Evolutionary conservation across 108 stramenopile species (phyloP).

Genomic region (Pseudonitzschia multiseries): DNA sequence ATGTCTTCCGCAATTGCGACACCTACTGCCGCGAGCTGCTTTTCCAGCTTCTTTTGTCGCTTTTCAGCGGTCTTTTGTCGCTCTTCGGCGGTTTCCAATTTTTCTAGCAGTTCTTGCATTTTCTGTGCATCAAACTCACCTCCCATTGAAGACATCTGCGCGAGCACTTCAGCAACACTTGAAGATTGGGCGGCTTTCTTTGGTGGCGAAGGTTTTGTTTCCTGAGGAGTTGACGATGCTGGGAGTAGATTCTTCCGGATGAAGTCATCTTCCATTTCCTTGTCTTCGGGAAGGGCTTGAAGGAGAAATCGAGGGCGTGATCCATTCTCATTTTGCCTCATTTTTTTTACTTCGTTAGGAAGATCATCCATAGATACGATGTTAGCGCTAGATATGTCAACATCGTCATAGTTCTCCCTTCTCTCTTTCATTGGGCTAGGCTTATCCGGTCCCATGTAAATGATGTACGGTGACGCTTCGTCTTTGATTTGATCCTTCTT

Average conservation of each 20-base stretch:
- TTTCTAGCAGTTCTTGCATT: conserved; percentile 43
- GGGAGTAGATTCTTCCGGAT: conserved; percentile 42
- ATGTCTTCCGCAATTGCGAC: conserved; percentile 63
- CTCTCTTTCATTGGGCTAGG: background rate
- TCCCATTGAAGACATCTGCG: conserved; percentile 39
- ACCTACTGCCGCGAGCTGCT: conserved; percentile 52
- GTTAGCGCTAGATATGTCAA: conserved; percentile 32
- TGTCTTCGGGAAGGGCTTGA: conserved; percentile 36
- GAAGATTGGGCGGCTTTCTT: conserved; percentile 23
- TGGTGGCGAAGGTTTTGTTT: conserved; percentile 4
- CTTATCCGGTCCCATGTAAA: conserved; percentile 26
- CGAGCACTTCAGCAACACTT: conserved; percentile 35
- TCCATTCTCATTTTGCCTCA: conserved; percentile 30
- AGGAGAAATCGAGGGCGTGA: conserved; percentile 40
- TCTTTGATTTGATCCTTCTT: conserved; percentile 36
- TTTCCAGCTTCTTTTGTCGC: conserved; percentile 49
- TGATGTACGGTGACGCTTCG: conserved; percentile 7
- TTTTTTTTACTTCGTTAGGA: conserved; percentile 32
- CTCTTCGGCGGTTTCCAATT: conserved; percentile 45
- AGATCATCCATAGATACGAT: conserved; percentile 46
- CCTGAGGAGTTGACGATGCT: conserved; percentile 13
- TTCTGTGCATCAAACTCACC: conserved; percentile 42
- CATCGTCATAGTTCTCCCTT: conserved; percentile 21
- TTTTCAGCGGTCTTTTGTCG: conserved; percentile 46
- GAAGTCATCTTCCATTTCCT: conserved; percentile 38